Conservation (phyloP, 2,329 filamentous ascomycete species). For the Bipolaris bicolor region DNA sequence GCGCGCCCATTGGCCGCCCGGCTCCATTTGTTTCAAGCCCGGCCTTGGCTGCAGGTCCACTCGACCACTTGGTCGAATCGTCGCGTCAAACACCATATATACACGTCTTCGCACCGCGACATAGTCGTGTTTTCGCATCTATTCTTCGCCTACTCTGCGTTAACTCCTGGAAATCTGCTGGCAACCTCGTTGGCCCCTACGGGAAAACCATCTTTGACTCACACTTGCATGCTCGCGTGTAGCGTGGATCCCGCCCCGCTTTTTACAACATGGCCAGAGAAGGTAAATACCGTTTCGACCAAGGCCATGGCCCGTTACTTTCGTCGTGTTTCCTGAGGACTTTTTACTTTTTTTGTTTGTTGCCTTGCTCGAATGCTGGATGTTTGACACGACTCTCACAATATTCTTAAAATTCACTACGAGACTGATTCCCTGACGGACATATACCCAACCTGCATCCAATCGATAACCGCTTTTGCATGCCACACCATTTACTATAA, state of each 20-base stretch:
- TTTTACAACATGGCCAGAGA: slow-evolving; percentile 23
- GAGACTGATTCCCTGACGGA: slow-evolving; percentile 19
- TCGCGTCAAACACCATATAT: slow-evolving; percentile 49
- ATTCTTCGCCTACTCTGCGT: slow-evolving; percentile 39
- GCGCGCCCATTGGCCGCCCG: slow-evolving; percentile 30
- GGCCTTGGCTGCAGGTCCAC: slow-evolving; percentile 34
- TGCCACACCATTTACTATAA: slow-evolving; percentile 25
- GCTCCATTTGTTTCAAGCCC: slow-evolving; percentile 44
- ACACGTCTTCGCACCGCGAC: slow-evolving; percentile 49
- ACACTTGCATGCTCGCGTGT: slow-evolving; percentile 49
- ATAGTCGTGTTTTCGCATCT: slow-evolving; percentile 50
- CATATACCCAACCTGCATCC: slow-evolving; percentile 1
- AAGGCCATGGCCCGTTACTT: slow-evolving; percentile 29
- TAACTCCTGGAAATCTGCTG: slow-evolving; percentile 26
- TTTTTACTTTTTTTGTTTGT: slow-evolving; percentile 4
- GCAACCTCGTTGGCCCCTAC: slow-evolving; percentile 20
- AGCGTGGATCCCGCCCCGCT: slow-evolving; percentile 25
- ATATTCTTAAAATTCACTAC: slow-evolving; percentile 22
- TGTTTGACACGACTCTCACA: slow-evolving; percentile 29
- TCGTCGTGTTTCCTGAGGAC: slow-evolving; percentile 32
- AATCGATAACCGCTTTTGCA: slow-evolving; percentile 7
- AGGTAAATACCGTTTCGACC: slow-evolving; percentile 42
- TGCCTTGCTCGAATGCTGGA: slow-evolving; percentile 24
- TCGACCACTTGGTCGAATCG: slow-evolving; percentile 41
- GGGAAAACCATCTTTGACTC: slow-evolving; percentile 45